Percentiles rank a stretch among this genome's conserved stretches.
phyloP scores from a whole-genome alignment of 1,139 yeast genomes.

The Geotrichum cucujoidarum region DNA sequence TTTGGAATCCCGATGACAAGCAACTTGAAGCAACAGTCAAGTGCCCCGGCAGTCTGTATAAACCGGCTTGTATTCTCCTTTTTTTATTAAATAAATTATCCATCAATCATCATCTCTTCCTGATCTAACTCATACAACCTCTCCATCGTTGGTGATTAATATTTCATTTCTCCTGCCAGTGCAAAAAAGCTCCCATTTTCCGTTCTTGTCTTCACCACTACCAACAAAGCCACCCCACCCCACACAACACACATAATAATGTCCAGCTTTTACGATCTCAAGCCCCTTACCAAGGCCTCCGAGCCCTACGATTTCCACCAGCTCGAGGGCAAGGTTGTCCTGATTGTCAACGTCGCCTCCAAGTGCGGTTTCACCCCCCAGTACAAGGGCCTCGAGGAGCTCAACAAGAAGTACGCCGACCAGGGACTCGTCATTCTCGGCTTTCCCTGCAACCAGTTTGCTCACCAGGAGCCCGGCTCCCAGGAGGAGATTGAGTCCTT shows the following conservation, averaged over 20 bases:
- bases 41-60: no score
- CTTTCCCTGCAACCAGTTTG: slow-evolving; percentile 92
- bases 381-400: slow-evolving; percentile 75
- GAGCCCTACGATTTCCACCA: slow-evolving; percentile 61
- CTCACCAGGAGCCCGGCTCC: slow-evolving; percentile 78
- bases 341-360: slow-evolving; percentile 88
- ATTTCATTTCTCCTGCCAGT: no score
- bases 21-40: no score
- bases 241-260: slow-evolving; percentile 5
- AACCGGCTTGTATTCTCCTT: no score
- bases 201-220: no score
- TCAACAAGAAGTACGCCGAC: slow-evolving; percentile 72
- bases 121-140: no score
- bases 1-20: no score
- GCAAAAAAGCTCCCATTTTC: no score
- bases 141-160: no score
- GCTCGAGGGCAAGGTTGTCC: slow-evolving; percentile 82
- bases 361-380: slow-evolving; percentile 59
- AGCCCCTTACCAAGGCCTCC: slow-evolving; percentile 55
- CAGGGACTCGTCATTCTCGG: slow-evolving; percentile 77
- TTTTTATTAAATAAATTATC: no score
- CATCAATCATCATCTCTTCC: no score
- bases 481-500: slow-evolving; percentile 59
- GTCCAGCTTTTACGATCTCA: slow-evolving; percentile 49
- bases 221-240: neutral